Conservation (phyloP, 805 yeast species). For the Suhomyces sp. region DNA sequence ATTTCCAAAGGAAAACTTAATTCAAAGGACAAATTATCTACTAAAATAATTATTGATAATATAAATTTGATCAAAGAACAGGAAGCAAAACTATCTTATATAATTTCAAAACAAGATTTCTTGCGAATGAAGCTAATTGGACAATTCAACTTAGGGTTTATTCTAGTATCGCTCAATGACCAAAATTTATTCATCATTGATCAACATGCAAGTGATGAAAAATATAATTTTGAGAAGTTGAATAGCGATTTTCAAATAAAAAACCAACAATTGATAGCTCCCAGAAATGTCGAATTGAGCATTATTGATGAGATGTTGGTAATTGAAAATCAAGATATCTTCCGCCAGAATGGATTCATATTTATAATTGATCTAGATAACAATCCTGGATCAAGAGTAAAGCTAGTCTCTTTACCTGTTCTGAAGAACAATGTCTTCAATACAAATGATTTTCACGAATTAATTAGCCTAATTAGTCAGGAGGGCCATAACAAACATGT, state of each 20-base stretch:
- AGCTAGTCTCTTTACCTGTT: slow-evolving; percentile 64
- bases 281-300: slow-evolving; percentile 63
- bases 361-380: slow-evolving; percentile 49
- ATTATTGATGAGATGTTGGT: slow-evolving; percentile 77
- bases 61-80: slow-evolving; percentile 50
- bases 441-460: slow-evolving; percentile 69
- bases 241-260: slow-evolving; percentile 51
- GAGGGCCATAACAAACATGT: slow-evolving; percentile 29
- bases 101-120: slow-evolving; percentile 73
- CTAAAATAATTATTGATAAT: too few relatives aligned
- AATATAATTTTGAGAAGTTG: slow-evolving; percentile 78
- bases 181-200: slow-evolving; percentile 81
- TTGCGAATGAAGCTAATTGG: slow-evolving; percentile 77
- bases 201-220: slow-evolving; percentile 98
- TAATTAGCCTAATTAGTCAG: slow-evolving; percentile 65
- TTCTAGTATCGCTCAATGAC: slow-evolving; percentile 60
- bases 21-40: too few relatives aligned
- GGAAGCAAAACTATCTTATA: slow-evolving; percentile 56
- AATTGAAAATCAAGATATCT: slow-evolving; percentile 54
- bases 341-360: slow-evolving; percentile 74
- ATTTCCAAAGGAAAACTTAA: neutral
- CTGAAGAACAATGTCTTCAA: slow-evolving; percentile 71
- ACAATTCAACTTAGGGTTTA: slow-evolving; percentile 93
- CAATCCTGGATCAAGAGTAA: slow-evolving; percentile 57
- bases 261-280: slow-evolving; percentile 65